Conservation (phyloP, 139 green algal genomes). For the Asterochloris erici region DNA sequence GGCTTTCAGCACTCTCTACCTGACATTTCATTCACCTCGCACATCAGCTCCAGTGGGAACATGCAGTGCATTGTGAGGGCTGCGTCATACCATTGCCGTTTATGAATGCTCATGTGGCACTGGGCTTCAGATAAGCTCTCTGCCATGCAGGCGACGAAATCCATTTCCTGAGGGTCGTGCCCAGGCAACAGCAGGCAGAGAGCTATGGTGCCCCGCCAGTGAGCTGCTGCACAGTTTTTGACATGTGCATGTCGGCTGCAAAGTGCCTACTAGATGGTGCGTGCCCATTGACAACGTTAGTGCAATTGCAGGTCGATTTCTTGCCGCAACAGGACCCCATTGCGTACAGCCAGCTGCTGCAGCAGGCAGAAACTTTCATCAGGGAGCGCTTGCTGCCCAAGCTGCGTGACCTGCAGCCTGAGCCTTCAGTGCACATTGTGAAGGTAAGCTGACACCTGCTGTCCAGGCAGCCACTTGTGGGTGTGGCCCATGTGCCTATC, state of each 20-base stretch:
- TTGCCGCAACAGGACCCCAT: slow-evolving; percentile 46
- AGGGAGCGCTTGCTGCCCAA: slow-evolving; percentile 35
- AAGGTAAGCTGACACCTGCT: slow-evolving; percentile 30
- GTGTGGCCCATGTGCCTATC: background rate
- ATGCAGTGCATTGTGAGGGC: no score
- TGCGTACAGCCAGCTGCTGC: slow-evolving; percentile 44
- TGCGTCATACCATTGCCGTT: no score
- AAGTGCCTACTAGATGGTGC: no score
- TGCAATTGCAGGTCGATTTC: slow-evolving; percentile 33
- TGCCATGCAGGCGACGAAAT: slow-evolving; percentile 26
- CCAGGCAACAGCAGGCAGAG: slow-evolving; percentile 34
- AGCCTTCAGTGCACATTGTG: slow-evolving; percentile 61
- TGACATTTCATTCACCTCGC: no score
- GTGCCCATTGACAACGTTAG: no score
- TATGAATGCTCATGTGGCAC: no score
- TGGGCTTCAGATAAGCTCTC: no score
- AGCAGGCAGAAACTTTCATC: slow-evolving; percentile 55
- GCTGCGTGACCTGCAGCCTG: slow-evolving; percentile 22
- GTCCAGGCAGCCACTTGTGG: background rate
- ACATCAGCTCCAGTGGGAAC: no score
- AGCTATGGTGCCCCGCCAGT: slow-evolving; percentile 48
- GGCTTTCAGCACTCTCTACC: no score
- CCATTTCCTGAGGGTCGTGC: slow-evolving; percentile 56
- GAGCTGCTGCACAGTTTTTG: no score
- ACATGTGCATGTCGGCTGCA: no score